These are phyloP conservation scores for Sphenostylis stenocarpa DNA, from an alignment of 306 rosid genomes.

Conservation along the genomic window DNA sequence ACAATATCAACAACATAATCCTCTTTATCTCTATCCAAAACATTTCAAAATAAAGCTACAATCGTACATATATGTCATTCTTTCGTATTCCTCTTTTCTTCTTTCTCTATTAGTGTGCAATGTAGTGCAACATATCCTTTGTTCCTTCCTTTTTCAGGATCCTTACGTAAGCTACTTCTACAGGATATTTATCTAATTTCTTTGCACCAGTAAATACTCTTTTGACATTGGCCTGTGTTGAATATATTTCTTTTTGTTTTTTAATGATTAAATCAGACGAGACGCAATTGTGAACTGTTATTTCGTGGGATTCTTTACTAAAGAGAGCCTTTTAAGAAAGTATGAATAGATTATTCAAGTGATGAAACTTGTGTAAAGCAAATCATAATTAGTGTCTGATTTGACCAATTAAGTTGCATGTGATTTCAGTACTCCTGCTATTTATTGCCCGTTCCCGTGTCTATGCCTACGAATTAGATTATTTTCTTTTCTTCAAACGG, in stretches of 20 bases:
- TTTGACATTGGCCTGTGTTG: background rate
- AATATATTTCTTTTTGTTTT: background rate
- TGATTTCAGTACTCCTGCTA: constrained; percentile 22
- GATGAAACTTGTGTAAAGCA: background rate
- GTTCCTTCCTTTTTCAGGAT: constrained; percentile 10
- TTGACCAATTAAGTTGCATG: constrained; percentile 2
- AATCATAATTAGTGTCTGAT: background rate
- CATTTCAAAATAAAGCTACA: background rate
- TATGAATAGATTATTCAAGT: background rate
- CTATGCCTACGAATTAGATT: too few species aligned
- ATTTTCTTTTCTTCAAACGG: too few species aligned
- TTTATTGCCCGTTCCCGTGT: too few species aligned
- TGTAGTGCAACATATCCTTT: background rate
- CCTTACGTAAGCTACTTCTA: background rate
- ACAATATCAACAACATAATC: background rate
- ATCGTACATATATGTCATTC: background rate
- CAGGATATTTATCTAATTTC: background rate
- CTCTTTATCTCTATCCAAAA: constrained; percentile 7
- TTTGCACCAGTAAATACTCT: background rate
- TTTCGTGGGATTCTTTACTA: background rate
- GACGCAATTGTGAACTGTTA: background rate
- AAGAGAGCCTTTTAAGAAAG: background rate
- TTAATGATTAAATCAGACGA: background rate
- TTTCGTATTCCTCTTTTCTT: background rate
- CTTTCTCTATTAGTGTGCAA: background rate